Conservation (phyloP, 257 asterid genomes). For the Solanum chmielewskii region DNA sequence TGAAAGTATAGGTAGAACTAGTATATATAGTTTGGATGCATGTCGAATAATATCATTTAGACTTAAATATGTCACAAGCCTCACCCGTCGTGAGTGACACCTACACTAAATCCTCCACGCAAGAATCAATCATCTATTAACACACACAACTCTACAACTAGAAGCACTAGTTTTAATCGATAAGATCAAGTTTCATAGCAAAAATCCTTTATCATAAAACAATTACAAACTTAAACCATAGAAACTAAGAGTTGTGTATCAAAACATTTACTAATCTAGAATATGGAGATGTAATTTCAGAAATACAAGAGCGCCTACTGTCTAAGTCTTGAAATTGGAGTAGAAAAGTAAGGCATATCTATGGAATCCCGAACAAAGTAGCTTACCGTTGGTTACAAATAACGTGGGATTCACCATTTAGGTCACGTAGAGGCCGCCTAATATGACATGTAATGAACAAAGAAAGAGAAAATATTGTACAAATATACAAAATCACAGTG, state of each 20-base stretch:
- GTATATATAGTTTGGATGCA: not conserved
- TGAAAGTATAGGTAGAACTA: not conserved
- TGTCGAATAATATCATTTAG: not conserved
- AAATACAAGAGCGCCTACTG: not conserved
- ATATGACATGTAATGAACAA: too few species aligned
- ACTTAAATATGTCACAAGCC: not conserved
- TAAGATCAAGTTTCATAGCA: not conserved
- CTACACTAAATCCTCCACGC: not conserved
- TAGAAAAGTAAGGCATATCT: not conserved
- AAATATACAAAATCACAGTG: too few species aligned
- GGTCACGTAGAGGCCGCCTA: not conserved
- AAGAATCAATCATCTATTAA: not conserved
- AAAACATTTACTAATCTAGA: not conserved
- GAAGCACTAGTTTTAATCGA: not conserved
- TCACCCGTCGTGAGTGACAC: not conserved
- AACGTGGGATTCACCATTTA: not conserved
- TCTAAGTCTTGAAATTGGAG: too few species aligned
- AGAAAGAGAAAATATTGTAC: too few species aligned
- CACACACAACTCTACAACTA: not conserved
- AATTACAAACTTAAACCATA: too few species aligned
- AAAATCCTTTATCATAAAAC: not conserved
- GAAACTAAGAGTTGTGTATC: not conserved
- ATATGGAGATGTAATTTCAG: not conserved
- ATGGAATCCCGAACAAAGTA: not conserved
- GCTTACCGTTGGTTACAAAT: not conserved